phyloP scores from a whole-genome alignment of 78 protist genomes.

The Dictyostelium firmibasis region DNA sequence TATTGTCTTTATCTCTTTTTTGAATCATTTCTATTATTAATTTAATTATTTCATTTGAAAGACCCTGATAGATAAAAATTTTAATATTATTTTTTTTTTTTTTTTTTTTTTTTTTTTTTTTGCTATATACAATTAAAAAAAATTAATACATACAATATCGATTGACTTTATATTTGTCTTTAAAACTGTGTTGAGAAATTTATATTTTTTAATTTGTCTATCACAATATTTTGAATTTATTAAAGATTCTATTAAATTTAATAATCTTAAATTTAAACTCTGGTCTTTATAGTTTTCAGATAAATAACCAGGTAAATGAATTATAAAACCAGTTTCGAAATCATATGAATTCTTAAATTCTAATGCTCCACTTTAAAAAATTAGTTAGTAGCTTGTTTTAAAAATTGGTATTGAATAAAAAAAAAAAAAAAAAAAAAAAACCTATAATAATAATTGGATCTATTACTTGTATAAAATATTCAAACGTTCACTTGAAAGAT shows the following conservation, averaged over 20 bases:
- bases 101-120: neutral
- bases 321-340: neutral
- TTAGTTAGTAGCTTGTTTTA: too few relatives aligned
- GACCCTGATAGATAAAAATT: neutral
- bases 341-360: too few relatives aligned
- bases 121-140: neutral
- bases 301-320: neutral
- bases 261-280: neutral
- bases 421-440: too few relatives aligned
- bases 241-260: neutral
- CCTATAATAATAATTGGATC: too few relatives aligned
- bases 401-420: too few relatives aligned
- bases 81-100: neutral
- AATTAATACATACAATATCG: neutral
- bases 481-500: neutral
- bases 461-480: neutral
- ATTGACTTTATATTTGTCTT: neutral
- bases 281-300: neutral
- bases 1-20: neutral
- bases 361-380: too few relatives aligned
- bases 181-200: neutral
- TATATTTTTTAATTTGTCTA: neutral
- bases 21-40: neutral
- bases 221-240: neutral
- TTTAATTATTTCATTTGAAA: neutral